phyloP scores from a whole-genome alignment of 208 protist species.

The Trichomonas tenax region DNA sequence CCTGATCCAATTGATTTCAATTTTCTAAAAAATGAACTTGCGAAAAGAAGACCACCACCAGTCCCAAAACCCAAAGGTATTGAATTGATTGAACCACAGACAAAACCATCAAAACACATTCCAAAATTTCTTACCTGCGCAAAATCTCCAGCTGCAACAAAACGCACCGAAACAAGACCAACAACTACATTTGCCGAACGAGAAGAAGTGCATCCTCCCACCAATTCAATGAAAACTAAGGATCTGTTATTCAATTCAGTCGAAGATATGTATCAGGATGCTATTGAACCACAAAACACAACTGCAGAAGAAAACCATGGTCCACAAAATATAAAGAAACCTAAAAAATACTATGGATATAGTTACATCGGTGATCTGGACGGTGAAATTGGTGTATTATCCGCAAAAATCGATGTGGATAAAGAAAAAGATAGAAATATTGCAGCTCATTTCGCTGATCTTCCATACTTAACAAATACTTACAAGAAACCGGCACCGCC shows the following conservation, averaged over 20 bases:
- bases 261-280: neutral
- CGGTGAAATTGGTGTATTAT: neutral
- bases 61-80: neutral
- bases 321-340: neutral
- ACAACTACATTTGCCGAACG: neutral
- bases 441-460: neutral
- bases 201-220: neutral
- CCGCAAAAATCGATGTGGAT: neutral
- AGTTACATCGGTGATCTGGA: neutral
- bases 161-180: neutral
- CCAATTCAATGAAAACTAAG: neutral
- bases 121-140: neutral
- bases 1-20: neutral
- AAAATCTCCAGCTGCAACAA: neutral
- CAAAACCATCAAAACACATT: neutral
- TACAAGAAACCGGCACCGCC: neutral
- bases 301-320: neutral
- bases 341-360: neutral
- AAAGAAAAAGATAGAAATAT: neutral
- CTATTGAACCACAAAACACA: neutral
- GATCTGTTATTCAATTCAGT: no score
- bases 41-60: neutral
- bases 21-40: neutral
- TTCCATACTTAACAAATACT: neutral
- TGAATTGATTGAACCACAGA: neutral